These are phyloP conservation scores for Daucus carota DNA, from an alignment of 129 eudicot species.

Conservation along the genomic window DNA sequence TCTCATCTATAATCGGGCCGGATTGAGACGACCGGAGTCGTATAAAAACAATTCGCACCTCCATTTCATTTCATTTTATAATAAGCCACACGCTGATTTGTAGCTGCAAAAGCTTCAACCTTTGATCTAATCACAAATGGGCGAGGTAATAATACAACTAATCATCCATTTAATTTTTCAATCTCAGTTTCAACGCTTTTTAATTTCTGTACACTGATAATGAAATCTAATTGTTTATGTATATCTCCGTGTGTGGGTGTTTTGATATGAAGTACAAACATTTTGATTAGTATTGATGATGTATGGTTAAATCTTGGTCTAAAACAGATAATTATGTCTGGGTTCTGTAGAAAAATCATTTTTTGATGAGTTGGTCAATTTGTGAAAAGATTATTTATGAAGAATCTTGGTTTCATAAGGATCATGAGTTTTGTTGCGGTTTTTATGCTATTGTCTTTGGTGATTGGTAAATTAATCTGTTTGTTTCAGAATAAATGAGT, in stretches of 20 bases:
- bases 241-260: background rate
- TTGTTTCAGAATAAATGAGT: background rate
- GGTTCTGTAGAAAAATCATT: background rate
- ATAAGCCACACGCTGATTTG: background rate
- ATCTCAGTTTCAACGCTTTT: background rate
- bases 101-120: background rate
- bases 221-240: background rate
- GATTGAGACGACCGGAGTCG: background rate
- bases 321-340: background rate
- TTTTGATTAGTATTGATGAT: background rate
- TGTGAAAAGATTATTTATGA: background rate
- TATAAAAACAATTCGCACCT: background rate
- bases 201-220: background rate
- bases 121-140: conserved; percentile 4
- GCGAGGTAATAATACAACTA: background rate
- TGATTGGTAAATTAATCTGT: background rate
- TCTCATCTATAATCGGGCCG: background rate
- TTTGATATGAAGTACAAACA: background rate
- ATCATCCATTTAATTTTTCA: background rate
- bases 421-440: background rate
- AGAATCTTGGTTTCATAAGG: background rate
- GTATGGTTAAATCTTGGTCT: background rate
- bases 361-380: background rate
- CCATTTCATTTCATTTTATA: background rate
- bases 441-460: background rate